Base-by-base conservation (phyloP, 176 grass and related monocot genomes). In the Thinopyrum elongatum region DNA sequence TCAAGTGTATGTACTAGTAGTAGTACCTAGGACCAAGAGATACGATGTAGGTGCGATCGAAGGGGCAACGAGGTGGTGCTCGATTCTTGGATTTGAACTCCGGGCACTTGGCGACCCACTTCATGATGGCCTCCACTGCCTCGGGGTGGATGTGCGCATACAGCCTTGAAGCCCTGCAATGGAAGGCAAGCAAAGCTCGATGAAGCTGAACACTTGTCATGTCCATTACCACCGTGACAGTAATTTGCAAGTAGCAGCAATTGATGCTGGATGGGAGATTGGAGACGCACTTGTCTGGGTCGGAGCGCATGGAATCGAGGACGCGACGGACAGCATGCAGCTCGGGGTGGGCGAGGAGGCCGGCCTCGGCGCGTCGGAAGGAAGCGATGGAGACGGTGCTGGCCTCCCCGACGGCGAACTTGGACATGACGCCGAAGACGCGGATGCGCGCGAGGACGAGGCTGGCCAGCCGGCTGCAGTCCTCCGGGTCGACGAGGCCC, bases 11-110 rank as follows among this genome's bases (percentile, higher is more conserved):
- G 46, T 14, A n/a, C n/a, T n/a, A 16, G 65, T 7, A 70, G 16
- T 17, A 25, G 22, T 70, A 71, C 35, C 68, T 71, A 71, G 34
- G 68, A 71, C 68, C 68, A 71, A 71, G 22, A 71, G 68, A 71
- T 5, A 71, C 6, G 68, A 22, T 11, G 66, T 69, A 71, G 21
- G 34, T 71, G 2, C 4, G 68, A 39, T 39, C 68, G 21, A 41
- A 71, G 68, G 21, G 21, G 68, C 68, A 71, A 41, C 34, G 21
- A 41, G 21, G 34, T 13, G 68, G 68, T 22, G 34, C 3, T 41
- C 68, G 68, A 38, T 7, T 71, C 68, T 71, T 71, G 68, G 35
- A 71, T 41, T 71, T 39, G 35, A 39, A 21, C 68, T 71, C 67
- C 9, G 68, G 68, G 68, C 34, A 71, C 68, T 71, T 41, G 35